A percentile compares a stretch with the other conserved stretches of the same genome.
phyloP scores from a whole-genome alignment of 345 rosid genomes.

The Rhizophora mangle region DNA sequence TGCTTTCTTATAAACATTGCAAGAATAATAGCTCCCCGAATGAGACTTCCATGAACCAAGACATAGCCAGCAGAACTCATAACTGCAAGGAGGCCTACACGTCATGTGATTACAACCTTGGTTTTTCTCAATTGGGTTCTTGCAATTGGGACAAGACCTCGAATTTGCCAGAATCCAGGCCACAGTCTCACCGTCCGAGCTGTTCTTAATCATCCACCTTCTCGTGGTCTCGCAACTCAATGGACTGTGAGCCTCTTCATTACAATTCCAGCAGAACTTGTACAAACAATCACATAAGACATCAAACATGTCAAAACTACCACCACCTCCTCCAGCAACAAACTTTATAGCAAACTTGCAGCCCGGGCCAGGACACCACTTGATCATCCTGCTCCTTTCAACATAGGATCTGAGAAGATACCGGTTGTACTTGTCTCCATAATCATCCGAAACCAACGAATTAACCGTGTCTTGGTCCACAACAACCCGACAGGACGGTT shows the following conservation, averaged over 20 bases:
- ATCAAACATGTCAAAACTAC: conserved; percentile 38
- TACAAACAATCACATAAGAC: conserved; percentile 63
- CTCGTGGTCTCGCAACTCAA: conserved; percentile 73
- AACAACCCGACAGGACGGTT: conserved; percentile 67
- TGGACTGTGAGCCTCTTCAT: conserved; percentile 93
- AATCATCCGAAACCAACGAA: conserved; percentile 47
- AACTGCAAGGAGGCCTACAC: conserved; percentile 86
- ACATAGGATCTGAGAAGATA: conserved; percentile 72
- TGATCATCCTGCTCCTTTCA: conserved; percentile 75
- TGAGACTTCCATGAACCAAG: conserved; percentile 75
- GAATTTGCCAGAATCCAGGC: conserved; percentile 92
- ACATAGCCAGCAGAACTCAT: conserved; percentile 90
- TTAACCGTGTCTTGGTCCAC: conserved; percentile 64
- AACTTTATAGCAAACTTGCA: conserved; percentile 75
- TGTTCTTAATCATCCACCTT: conserved; percentile 74
- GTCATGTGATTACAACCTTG: conserved; percentile 97
- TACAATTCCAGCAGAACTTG: conserved; percentile 82
- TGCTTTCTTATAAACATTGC: conserved; percentile 65
- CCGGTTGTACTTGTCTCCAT: conserved; percentile 53
- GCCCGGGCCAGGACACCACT: conserved; percentile 94
- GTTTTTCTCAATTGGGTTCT: conserved; percentile 84
- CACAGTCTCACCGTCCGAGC: conserved; percentile 80
- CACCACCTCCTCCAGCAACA: conserved; percentile 27
- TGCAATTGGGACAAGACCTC: conserved; percentile 93
- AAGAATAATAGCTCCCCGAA: conserved; percentile 74